Evolutionary conservation across 176 grass and related monocot species (phyloP).

Genomic region (Ampelocalamus luodianensis): DNA sequence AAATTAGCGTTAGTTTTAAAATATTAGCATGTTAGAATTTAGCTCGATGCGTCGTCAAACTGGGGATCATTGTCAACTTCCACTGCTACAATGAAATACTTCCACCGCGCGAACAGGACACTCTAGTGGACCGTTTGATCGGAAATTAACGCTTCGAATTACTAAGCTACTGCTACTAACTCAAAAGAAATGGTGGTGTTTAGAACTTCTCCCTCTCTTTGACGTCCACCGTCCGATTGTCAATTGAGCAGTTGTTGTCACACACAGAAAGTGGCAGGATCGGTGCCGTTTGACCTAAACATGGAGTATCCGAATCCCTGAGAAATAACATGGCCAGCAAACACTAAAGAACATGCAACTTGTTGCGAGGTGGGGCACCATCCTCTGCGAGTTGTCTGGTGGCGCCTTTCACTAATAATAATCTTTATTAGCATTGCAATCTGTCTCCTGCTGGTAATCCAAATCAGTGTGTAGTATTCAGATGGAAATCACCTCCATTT

Average conservation of each 20-base stretch:
- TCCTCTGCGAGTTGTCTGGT: neutral
- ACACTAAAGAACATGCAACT: slow-evolving; percentile 15
- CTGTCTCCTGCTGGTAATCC: slow-evolving; percentile 15
- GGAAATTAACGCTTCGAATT: neutral
- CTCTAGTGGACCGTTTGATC: neutral
- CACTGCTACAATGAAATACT: neutral
- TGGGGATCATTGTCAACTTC: neutral
- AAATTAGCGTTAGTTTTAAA: too few species aligned
- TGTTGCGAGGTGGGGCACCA: neutral
- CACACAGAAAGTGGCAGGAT: neutral
- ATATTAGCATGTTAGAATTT: too few species aligned
- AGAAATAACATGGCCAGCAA: slow-evolving; percentile 29
- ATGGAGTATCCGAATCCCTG: neutral
- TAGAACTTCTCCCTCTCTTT: neutral
- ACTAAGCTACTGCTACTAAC: neutral
- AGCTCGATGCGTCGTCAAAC: too few species aligned
- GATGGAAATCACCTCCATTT: neutral
- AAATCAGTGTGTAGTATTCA: neutral
- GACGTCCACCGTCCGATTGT: neutral
- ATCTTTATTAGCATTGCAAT: neutral
- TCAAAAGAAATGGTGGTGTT: neutral
- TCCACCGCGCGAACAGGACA: neutral
- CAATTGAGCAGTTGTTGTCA: neutral
- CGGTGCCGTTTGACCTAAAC: slow-evolving; percentile 32
- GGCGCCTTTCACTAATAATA: neutral